phyloP scores from a whole-genome alignment of 2,329 filamentous ascomycete genomes.

The Botryosphaeria agaves region DNA sequence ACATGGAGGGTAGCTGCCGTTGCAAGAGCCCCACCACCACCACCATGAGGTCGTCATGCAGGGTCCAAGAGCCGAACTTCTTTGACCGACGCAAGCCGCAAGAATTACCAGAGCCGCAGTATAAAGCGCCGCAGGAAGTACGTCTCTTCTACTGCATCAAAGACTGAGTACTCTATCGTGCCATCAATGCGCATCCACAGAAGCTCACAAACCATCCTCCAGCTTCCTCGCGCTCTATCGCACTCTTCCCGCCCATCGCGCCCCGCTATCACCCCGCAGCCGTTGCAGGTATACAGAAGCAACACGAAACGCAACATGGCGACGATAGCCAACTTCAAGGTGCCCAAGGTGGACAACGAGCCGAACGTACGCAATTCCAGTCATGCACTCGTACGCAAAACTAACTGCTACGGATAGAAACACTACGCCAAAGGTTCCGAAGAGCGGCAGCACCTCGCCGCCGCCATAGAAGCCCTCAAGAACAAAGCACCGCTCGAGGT shows the following conservation, averaged over 20 bases:
- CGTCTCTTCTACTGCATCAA: too few relatives aligned
- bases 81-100: too few relatives aligned
- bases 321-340: constrained; percentile 69
- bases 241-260: constrained; percentile 9
- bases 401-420: too few relatives aligned
- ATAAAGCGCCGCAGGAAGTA: too few relatives aligned
- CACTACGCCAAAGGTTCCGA: constrained; percentile 73
- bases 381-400: too few relatives aligned
- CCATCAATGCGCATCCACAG: too few relatives aligned
- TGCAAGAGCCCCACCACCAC: too few relatives aligned
- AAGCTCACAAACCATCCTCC: constrained; percentile 13
- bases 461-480: constrained; percentile 54
- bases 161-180: too few relatives aligned
- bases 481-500: constrained; percentile 56
- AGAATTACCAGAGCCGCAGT: too few relatives aligned
- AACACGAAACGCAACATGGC: constrained; percentile 17
- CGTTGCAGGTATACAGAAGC: background rate
- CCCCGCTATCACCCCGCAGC: constrained; percentile 2
- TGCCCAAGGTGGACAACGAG: constrained; percentile 77
- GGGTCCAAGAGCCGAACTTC: too few relatives aligned
- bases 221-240: constrained; percentile 12
- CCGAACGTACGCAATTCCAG: constrained; percentile 59
- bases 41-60: too few relatives aligned
- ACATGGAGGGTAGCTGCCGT: too few relatives aligned
- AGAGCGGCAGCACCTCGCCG: constrained; percentile 58